Conservation (phyloP, 805 yeast genomes). For the Wickerhamomyces alni region DNA sequence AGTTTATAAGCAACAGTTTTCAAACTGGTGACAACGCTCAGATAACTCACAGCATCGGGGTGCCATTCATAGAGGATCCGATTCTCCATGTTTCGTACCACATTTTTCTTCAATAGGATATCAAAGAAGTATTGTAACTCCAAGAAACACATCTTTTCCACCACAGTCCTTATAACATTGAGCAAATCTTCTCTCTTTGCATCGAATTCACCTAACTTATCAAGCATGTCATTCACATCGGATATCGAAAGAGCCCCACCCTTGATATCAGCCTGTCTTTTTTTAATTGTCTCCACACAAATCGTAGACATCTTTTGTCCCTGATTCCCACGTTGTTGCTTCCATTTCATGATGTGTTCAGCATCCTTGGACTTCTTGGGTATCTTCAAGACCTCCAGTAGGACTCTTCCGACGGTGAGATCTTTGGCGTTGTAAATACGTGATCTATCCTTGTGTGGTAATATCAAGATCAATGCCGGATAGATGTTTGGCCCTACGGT, state of each 20-base stretch:
- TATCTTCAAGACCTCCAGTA: conserved; percentile 49
- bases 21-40: conserved; percentile 59
- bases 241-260: conserved; percentile 37
- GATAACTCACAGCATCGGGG: conserved; percentile 66
- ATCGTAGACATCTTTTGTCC: conserved; percentile 42
- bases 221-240: conserved; percentile 43
- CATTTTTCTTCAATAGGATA: conserved; percentile 52
- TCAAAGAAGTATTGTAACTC: conserved; percentile 68
- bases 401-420: conserved; percentile 43
- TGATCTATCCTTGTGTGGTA: conserved; percentile 57
- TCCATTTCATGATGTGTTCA: conserved; percentile 42
- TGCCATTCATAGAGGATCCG: conserved; percentile 62
- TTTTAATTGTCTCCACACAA: conserved; percentile 42
- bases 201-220: conserved; percentile 31
- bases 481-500: conserved; percentile 58
- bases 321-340: conserved; percentile 27
- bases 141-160: conserved; percentile 46
- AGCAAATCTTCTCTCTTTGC: conserved; percentile 32
- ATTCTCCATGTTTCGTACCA: conserved; percentile 59
- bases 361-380: conserved; percentile 60
- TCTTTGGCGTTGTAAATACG: conserved; percentile 63
- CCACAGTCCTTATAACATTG: conserved; percentile 40
- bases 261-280: conserved; percentile 36
- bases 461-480: conserved; percentile 56
- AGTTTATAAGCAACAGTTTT: conserved; percentile 54